Percentiles rank a stretch among this genome's conserved stretches.
Conservation (phyloP, 2,329 filamentous ascomycete genomes). For the Ophiostoma australiae region DNA sequence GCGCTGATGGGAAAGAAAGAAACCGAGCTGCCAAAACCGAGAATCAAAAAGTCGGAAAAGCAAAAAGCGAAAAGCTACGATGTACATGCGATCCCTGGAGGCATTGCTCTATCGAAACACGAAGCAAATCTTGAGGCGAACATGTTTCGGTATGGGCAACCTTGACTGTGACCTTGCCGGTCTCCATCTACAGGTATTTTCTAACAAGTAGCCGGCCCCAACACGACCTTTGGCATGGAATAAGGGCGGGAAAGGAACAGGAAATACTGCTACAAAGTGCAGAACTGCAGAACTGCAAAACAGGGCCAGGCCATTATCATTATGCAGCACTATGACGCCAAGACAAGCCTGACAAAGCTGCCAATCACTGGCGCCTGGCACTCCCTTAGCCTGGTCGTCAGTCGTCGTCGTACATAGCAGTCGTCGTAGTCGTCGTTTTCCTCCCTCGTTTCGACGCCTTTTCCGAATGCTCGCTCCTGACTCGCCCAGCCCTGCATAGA, state of each 20-base stretch:
- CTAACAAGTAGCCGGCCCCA: neutral
- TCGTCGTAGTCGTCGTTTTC: neutral
- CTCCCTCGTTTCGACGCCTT: slow-evolving; percentile 7
- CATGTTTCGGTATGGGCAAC: slow-evolving; percentile 1
- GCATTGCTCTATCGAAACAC: neutral
- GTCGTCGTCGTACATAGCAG: neutral
- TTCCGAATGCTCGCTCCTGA: neutral
- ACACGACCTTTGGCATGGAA: neutral
- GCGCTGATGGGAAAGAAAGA: neutral
- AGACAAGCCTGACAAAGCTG: slow-evolving; percentile 9
- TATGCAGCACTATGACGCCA: slow-evolving; percentile 7
- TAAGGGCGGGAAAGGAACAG: neutral
- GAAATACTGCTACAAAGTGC: neutral
- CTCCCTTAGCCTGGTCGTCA: neutral
- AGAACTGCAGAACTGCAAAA: neutral
- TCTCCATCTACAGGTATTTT: slow-evolving; percentile 3
- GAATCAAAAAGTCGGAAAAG: neutral
- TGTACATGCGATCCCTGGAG: neutral
- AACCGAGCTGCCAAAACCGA: neutral
- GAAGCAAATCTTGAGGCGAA: neutral
- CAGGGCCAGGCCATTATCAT: neutral
- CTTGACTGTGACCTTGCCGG: neutral
- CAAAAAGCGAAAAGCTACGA: neutral
- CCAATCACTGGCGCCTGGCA: neutral
- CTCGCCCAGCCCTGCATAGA: slow-evolving; percentile 1